A percentile compares a stretch with the other conserved stretches of the same genome.
Conservation (phyloP, 225 moss, liverwort and hornwort species). For the Anthoceros angustus region DNA sequence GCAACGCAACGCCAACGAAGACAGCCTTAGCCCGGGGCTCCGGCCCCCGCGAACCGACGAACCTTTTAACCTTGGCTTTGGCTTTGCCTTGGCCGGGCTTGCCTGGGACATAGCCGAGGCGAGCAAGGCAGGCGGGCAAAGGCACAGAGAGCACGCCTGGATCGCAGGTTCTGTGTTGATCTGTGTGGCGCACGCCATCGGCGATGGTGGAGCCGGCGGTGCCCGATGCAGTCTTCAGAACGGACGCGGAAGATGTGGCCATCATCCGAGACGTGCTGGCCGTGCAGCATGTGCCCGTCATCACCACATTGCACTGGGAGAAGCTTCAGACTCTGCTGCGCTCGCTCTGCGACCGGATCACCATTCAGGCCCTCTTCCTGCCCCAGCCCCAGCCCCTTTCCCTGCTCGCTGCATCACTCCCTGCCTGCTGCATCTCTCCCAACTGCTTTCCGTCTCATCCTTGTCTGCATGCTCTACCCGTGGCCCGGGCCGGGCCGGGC, state of each 20-base stretch:
- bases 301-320: constrained; percentile 59
- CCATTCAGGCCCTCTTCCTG: constrained; percentile 31
- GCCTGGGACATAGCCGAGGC: neutral
- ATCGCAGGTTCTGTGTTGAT: no score
- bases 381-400: constrained; percentile 3
- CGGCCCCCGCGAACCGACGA: neutral
- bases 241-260: constrained; percentile 36
- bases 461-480: no score
- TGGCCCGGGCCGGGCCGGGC: no score
- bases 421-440: neutral
- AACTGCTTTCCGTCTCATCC: no score
- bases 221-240: neutral
- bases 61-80: constrained; percentile 1
- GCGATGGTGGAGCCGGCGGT: neutral
- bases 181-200: no score
- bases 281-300: constrained; percentile 52
- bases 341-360: constrained; percentile 37
- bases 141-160: neutral
- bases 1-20: no score
- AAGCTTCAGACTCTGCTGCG: constrained; percentile 58
- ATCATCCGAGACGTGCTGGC: constrained; percentile 53
- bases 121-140: neutral
- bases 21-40: no score
- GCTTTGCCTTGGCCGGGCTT: neutral
- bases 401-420: neutral